Base-by-base conservation (phyloP, 805 yeast genomes). In the Saturnispora gosingensis region DNA sequence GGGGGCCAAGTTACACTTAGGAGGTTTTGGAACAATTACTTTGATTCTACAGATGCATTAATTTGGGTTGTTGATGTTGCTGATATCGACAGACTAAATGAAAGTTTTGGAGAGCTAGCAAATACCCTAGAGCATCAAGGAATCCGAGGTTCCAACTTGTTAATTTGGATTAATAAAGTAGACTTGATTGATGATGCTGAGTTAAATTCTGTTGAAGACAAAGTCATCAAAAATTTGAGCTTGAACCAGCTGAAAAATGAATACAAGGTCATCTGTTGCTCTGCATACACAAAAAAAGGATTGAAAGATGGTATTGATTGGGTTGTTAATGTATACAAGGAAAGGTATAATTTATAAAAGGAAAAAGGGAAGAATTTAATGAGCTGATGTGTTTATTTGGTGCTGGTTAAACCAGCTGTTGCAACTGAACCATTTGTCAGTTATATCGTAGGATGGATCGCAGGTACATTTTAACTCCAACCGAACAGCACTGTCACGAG, bases 1-100 rank as follows among this genome's bases (percentile, higher is more conserved):
- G 97, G 97, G 70, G 97, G 97, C 65, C 97, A 88, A 72, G 95
- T 86, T 62, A 75, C 95, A 67, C 79, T 89, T 59, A 80, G 97
- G 64, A 95, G 95, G 0, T 74, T 90, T 53, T 90, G 98, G 97
- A 81, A 97, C 68, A 97, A 90, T 65, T 90, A 90, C 70, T 88
- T 85, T 69, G 86, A 95, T 11, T 96, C 96, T 38, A 88, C 97
- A 4, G 85, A 88, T 64, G 96, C 96, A 9, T 75, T 90, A 53
- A 88, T 90, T 51, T 90, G 87, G 67, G 97, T 90, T 51, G 84
- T 90, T 54, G 98, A 90, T 68, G 78, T 88, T 5, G 80, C 85
- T 7, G 96, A 89, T 67, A 64, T 70, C 44, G 77, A 74, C 32
- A 75, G 97, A 61, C 70, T 90, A 59, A 82, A 80, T 8, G 95